A percentile compares a stretch with the other conserved stretches of the same genome.
Evolutionary conservation across 495 filamentous ascomycete species (phyloP).

Genomic region (Friedmanniomyces simplex): DNA sequence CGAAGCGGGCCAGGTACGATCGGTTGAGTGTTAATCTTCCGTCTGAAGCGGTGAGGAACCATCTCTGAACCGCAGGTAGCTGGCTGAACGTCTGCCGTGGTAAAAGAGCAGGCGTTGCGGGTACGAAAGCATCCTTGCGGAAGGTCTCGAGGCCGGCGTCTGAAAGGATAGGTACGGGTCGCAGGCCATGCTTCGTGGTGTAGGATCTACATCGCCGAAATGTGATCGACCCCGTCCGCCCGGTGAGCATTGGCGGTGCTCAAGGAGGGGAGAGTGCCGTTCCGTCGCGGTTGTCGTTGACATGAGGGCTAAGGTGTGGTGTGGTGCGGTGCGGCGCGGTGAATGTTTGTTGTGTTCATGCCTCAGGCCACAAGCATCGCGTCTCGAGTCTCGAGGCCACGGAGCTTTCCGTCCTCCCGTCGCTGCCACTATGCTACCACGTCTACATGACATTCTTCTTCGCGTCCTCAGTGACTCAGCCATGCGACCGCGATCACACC

Average conservation of each 20-base stretch:
- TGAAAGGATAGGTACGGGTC: conserved; percentile 10
- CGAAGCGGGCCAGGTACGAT: conserved; percentile 40
- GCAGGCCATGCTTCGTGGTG: not conserved
- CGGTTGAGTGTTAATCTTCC: conserved; percentile 32
- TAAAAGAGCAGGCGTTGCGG: conserved; percentile 39
- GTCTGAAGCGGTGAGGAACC: conserved; percentile 35
- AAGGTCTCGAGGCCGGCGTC: conserved; percentile 35
- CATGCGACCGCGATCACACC: too few relatives aligned
- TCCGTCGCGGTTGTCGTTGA: not conserved
- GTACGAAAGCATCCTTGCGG: conserved; percentile 38
- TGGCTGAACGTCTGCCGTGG: conserved; percentile 36
- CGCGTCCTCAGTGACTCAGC: too few relatives aligned
- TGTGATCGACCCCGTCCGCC: not conserved
- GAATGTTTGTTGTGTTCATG: too few relatives aligned
- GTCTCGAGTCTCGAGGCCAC: too few relatives aligned
- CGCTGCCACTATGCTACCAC: too few relatives aligned
- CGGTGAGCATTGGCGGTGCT: not conserved
- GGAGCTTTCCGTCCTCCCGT: too few relatives aligned
- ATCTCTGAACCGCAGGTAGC: conserved; percentile 43
- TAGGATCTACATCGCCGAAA: conserved; percentile 2
- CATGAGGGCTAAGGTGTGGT: too few relatives aligned
- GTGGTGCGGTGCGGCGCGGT: too few relatives aligned
- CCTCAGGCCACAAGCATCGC: too few relatives aligned
- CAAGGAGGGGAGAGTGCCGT: not conserved
- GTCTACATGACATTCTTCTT: too few relatives aligned